Evolutionary conservation across 805 yeast species (phyloP).

Genomic region (Teunomyces barrocoloradensis): DNA sequence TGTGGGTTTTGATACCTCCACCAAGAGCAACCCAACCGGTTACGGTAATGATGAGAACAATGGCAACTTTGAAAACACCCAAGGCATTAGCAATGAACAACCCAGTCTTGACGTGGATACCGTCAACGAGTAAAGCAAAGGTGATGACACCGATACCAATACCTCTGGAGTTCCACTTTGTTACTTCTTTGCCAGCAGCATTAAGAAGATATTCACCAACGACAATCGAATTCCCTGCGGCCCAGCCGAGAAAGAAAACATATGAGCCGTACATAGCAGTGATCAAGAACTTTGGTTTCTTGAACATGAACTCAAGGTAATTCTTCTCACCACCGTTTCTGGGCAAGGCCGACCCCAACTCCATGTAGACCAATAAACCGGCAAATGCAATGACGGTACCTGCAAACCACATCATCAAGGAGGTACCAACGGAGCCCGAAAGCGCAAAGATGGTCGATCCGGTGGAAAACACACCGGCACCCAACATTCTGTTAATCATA

Average conservation of each 20-base stretch:
- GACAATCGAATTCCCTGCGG: conserved; percentile 78
- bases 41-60: conserved; percentile 64
- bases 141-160: conserved; percentile 74
- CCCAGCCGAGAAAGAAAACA: conserved; percentile 78
- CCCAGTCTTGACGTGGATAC: conserved; percentile 61
- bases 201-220: conserved; percentile 74
- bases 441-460: conserved; percentile 59
- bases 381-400: conserved; percentile 66
- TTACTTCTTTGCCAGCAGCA: conserved; percentile 67
- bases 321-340: conserved; percentile 87
- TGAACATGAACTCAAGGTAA: conserved; percentile 69
- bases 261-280: conserved; percentile 65
- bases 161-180: conserved; percentile 76
- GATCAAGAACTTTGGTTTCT: conserved; percentile 65
- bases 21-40: conserved; percentile 85
- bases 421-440: conserved; percentile 69
- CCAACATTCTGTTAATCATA: conserved; percentile 67
- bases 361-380: conserved; percentile 67
- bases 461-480: conserved; percentile 71
- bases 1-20: conserved; percentile 56
- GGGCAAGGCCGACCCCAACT: conserved; percentile 72
- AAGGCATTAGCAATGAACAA: conserved; percentile 59
- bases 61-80: conserved; percentile 72
- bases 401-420: conserved; percentile 70
- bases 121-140: conserved; percentile 64